A percentile compares a stretch with the other conserved stretches of the same genome.
Conservation (phyloP, 371 early-diverging fungal genomes). For the Syncephalastrum contaminatum region DNA sequence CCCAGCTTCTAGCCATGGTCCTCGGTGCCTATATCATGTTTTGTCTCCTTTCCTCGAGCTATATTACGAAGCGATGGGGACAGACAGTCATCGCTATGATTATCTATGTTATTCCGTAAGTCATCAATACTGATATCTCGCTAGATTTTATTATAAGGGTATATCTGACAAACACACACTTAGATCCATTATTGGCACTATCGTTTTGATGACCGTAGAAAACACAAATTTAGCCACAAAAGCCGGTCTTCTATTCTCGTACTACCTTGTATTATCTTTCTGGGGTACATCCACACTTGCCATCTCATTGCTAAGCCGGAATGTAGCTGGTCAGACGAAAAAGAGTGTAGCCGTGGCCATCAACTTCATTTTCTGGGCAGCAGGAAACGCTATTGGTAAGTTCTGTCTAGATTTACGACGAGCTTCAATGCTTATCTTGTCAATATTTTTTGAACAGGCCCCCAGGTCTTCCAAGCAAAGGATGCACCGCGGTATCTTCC, state of each 20-base stretch:
- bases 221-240: slow-evolving; percentile 19
- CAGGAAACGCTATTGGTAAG: slow-evolving; percentile 28
- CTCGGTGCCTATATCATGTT: slow-evolving; percentile 26
- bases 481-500: slow-evolving; percentile 21
- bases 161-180: neutral
- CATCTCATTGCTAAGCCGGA: slow-evolving; percentile 20
- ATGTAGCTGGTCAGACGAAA: slow-evolving; percentile 27
- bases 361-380: slow-evolving; percentile 27
- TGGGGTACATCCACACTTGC: slow-evolving; percentile 23
- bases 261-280: slow-evolving; percentile 23
- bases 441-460: slow-evolving; percentile 11
- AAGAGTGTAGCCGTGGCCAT: slow-evolving; percentile 22
- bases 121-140: neutral
- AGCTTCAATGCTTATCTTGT: no score
- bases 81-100: slow-evolving; percentile 20
- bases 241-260: slow-evolving; percentile 20
- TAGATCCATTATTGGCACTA: slow-evolving; percentile 20
- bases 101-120: slow-evolving; percentile 19
- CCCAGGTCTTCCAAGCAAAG: slow-evolving; percentile 21
- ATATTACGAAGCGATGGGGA: slow-evolving; percentile 16
- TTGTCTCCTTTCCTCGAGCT: slow-evolving; percentile 15
- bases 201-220: slow-evolving; percentile 21
- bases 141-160: neutral
- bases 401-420: no score
- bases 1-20: slow-evolving; percentile 30